Evolutionary conservation across 1,139 yeast genomes (phyloP).

Genomic region (Hansenula sp.): DNA sequence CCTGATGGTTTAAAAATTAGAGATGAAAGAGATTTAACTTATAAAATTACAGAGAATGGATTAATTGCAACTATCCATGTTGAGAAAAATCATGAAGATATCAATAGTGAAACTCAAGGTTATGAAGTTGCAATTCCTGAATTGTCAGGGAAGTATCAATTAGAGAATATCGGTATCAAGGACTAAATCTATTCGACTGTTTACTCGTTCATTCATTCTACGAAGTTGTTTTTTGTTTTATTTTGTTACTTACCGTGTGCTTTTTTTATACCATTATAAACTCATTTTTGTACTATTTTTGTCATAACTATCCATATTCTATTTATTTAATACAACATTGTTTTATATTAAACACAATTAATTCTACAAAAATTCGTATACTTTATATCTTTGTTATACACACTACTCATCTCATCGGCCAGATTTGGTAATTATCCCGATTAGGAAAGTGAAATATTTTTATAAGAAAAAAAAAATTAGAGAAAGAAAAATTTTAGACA

Average conservation of each 20-base stretch:
- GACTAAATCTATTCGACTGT: not conserved
- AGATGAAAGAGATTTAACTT: slow-evolving; percentile 25
- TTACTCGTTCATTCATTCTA: no score
- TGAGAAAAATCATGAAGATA: slow-evolving; percentile 53
- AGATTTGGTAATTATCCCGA: not conserved
- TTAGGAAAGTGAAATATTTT: not conserved
- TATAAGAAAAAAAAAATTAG: slow-evolving; percentile 1
- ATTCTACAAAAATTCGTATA: not conserved
- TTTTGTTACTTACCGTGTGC: no score
- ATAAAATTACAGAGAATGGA: slow-evolving; percentile 54
- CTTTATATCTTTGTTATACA: slow-evolving; percentile 1
- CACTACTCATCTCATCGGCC: slow-evolving; percentile 11
- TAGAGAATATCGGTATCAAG: slow-evolving; percentile 20
- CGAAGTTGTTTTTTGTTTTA: no score
- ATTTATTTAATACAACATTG: no score
- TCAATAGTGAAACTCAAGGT: slow-evolving; percentile 51
- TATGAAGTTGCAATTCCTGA: slow-evolving; percentile 74
- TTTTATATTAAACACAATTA: not conserved
- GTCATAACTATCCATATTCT: no score
- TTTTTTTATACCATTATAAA: no score
- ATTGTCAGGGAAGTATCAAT: slow-evolving; percentile 23
- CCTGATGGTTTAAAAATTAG: slow-evolving; percentile 11
- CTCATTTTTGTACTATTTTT: no score
- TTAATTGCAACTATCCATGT: slow-evolving; percentile 69
- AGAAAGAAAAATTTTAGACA: not conserved